These are phyloP conservation scores for Chenopodium formosanum DNA, from an alignment of 148 eudicot species.

Conservation along the genomic window DNA sequence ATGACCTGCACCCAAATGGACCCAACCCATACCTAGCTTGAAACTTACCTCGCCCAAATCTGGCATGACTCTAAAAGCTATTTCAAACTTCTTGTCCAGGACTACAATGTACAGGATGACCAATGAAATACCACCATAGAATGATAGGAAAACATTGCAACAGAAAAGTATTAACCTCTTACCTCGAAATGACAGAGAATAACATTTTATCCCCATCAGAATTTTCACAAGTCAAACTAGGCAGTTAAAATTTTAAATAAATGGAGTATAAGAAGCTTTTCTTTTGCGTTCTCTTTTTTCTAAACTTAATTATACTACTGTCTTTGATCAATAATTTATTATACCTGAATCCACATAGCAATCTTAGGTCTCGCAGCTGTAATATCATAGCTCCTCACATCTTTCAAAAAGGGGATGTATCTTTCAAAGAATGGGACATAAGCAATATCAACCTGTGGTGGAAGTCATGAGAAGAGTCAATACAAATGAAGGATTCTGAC, in stretches of 20 bases:
- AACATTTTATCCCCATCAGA: not conserved
- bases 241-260: not conserved
- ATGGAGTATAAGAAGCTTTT: not conserved
- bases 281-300: not conserved
- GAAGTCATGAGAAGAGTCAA: not conserved
- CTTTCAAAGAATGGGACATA: conserved; percentile 81
- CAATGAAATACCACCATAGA: not conserved
- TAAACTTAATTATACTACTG: not conserved
- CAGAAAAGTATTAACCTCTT: not conserved
- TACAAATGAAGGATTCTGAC: not conserved
- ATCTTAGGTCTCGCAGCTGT: conserved; percentile 54
- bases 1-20: no score
- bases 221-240: not conserved
- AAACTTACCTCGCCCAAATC: no score
- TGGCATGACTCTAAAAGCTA: not conserved
- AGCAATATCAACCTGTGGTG: conserved; percentile 70
- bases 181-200: not conserved
- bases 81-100: not conserved
- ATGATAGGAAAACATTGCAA: not conserved
- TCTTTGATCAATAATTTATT: no score
- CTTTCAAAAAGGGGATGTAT: conserved; percentile 53
- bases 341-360: conserved; percentile 72
- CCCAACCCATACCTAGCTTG: no score
- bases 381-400: conserved; percentile 63
- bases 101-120: not conserved